Evolutionary conservation across 805 yeast genomes (phyloP), one percentile per base, ranked within the genome.

Genomic region (Candida oleophila): DNA sequence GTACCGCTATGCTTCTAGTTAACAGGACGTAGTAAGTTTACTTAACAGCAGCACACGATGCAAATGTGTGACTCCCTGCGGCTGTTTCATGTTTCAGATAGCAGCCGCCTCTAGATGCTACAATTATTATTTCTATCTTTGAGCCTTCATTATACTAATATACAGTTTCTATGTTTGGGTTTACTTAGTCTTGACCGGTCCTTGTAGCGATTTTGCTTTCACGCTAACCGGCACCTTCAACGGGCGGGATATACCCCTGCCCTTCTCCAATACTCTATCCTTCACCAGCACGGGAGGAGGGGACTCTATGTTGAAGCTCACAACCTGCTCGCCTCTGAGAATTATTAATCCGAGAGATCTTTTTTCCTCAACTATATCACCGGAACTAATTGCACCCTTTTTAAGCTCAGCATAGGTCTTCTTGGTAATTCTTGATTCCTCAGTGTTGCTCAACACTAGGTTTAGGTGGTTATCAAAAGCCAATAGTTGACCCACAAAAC

Each of bases 391-490:
- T 4, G 60, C 53, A n/a, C 49, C 49, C 49, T 57, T 66, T 51
- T 61, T 68, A 55, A 72, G 62, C 50, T 61, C 69, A 19, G 51
- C 60, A 50, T 49, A 61, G 43, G 87, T 76, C 50, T 82, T 82
- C 55, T 82, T 83, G 3, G 96, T 82, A 9, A 83, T 66, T 53
- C 97, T 75, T 57, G 82, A 82, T 61, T 92, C 99, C 57, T 88
- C 90, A 37, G 94, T 80, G 52, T 91, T 94, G 11, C 87, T 77
- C 28, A 92, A 69, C 12, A 94, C 96, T 15, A 92, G 61, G 64
- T 92, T 92, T 85, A 91, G 83, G 61, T 85, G 87, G 60, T 85
- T 85, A 64, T 94, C 99, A 63, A 89, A 92, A 5, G 98, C 90
- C 51, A 91, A 66, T 44, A 92, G 74, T 51, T 82, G 83, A 1